Evolutionary conservation across 352 stramenopile species (phyloP).

Genomic region (Pythium rhizo-oryzae): DNA sequence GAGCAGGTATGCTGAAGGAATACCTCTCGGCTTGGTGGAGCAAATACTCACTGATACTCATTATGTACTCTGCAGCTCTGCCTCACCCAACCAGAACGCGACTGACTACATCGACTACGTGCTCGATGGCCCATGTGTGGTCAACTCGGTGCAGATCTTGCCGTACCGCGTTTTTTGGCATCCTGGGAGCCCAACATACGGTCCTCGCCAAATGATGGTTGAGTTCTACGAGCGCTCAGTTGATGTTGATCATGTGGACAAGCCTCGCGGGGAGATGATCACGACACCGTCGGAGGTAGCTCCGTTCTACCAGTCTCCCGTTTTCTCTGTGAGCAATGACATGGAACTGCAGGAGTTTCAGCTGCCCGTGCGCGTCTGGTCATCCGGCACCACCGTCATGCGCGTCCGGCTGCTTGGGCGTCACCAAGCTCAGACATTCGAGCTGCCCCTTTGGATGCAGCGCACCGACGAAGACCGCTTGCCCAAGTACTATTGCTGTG

Average conservation of each 20-base stretch:
- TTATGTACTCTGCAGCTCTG: slow-evolving; percentile 54
- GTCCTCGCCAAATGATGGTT: slow-evolving; percentile 64
- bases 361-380: slow-evolving; percentile 51
- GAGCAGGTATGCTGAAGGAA: slow-evolving; percentile 74
- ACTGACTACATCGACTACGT: slow-evolving; percentile 80
- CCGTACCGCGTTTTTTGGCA: slow-evolving; percentile 86
- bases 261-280: neutral
- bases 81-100: slow-evolving; percentile 58
- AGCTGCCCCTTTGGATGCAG: slow-evolving; percentile 56
- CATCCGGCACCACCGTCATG: slow-evolving; percentile 45
- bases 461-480: slow-evolving; percentile 39
- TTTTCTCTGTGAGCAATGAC: slow-evolving; percentile 65
- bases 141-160: slow-evolving; percentile 66
- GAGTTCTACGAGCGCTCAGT: slow-evolving; percentile 55
- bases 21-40: no score
- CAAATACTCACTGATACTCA: no score
- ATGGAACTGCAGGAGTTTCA: slow-evolving; percentile 72
- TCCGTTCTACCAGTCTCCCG: slow-evolving; percentile 58
- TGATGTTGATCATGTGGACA: neutral
- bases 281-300: slow-evolving; percentile 12
- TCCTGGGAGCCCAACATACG: slow-evolving; percentile 74
- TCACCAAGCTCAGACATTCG: slow-evolving; percentile 75
- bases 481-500: slow-evolving; percentile 81
- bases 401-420: slow-evolving; percentile 67
- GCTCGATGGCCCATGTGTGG: slow-evolving; percentile 53